Evolutionary conservation across 441 rosid genomes (phyloP).

Genomic region (Adansonia rubrostipa): DNA sequence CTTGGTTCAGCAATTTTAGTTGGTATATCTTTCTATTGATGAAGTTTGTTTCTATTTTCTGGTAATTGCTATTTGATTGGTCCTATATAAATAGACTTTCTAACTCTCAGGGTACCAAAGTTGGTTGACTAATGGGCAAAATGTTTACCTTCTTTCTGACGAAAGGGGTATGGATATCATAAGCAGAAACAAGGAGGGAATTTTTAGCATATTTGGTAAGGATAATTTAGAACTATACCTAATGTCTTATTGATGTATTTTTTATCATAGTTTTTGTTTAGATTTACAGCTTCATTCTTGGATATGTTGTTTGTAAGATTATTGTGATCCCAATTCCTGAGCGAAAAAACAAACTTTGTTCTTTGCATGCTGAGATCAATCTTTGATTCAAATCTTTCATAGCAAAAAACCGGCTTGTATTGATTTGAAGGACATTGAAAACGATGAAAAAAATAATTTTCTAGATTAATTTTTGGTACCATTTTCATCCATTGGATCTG

Average conservation of each 20-base stretch:
- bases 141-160: constrained; percentile 68
- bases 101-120: constrained; percentile 69
- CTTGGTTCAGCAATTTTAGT: constrained; percentile 65
- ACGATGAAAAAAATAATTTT: background rate
- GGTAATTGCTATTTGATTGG: constrained; percentile 23
- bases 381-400: background rate
- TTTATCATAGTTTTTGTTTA: constrained; percentile 18
- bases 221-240: constrained; percentile 9
- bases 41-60: constrained; percentile 17
- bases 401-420: background rate
- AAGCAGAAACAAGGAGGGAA: constrained; percentile 89
- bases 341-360: constrained; percentile 1
- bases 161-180: constrained; percentile 71
- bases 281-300: constrained; percentile 10
- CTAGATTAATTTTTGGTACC: constrained; percentile 7
- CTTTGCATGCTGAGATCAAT: background rate
- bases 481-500: background rate
- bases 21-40: constrained; percentile 45
- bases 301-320: constrained; percentile 9
- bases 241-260: background rate
- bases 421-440: constrained; percentile 6
- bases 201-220: constrained; percentile 81
- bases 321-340: constrained; percentile 4
- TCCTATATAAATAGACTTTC: constrained; percentile 24
- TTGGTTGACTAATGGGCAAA: constrained; percentile 70